A percentile compares a stretch with the other conserved stretches of the same genome.
Conservation (phyloP, 208 protist genomes). For the Leishmania amazonensis region DNA sequence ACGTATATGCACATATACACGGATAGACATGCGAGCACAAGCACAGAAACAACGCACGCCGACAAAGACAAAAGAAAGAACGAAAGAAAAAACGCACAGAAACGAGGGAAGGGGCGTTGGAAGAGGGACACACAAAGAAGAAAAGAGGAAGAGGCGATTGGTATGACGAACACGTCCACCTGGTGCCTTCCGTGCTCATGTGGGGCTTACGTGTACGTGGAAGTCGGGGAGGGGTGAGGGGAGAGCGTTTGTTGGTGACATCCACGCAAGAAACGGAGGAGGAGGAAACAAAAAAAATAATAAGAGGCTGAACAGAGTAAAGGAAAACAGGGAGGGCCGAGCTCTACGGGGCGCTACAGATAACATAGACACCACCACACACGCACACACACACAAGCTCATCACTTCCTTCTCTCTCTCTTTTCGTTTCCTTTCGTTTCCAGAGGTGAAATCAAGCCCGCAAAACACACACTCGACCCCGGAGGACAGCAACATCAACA, state of each 20-base stretch:
- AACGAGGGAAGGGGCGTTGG: neutral
- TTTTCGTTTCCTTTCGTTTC: neutral
- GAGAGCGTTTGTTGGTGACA: neutral
- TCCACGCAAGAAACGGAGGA: neutral
- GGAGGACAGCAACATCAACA: neutral
- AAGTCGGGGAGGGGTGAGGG: neutral
- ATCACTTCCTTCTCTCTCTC: neutral
- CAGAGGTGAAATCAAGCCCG: neutral
- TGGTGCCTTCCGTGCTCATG: neutral
- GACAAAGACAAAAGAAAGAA: neutral
- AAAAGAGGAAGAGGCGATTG: neutral
- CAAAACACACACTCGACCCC: neutral
- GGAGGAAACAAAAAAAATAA: neutral
- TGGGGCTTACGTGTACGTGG: neutral
- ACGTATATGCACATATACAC: too few relatives aligned
- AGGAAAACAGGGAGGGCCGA: neutral
- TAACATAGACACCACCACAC: neutral
- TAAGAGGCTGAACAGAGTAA: conserved; percentile 15
- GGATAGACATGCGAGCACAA: too few relatives aligned
- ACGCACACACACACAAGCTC: neutral
- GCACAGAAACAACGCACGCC: neutral
- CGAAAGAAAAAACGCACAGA: neutral
- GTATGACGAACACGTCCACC: neutral
- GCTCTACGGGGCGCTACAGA: neutral
- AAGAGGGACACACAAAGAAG: neutral